Base-by-base conservation (phyloP, 2,329 filamentous ascomycete species). In the Tolypocladium tropicale region DNA sequence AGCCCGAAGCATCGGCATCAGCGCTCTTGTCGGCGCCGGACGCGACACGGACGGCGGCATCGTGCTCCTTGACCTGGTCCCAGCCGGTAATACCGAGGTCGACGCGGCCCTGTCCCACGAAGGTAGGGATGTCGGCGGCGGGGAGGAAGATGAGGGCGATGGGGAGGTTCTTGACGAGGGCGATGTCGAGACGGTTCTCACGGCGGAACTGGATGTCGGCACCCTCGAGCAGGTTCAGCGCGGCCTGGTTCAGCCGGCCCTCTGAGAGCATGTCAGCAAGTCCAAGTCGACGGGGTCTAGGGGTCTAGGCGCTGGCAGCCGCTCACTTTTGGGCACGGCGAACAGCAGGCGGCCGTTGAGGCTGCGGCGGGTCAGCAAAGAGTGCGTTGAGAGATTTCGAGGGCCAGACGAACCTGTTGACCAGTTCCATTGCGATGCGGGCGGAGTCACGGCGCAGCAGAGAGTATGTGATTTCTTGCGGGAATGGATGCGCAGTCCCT, bases 71-170 rank as follows among this genome's bases (percentile, higher is more conserved):
- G 52, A 97, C 90, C 68, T 96, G 91, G 70, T 99, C 94, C 66
- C 84, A 83, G 53, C 94, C 94, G 0, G 94, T 97, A 69, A 99
- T 99, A 60, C 94, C 94, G 18, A 99, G 79, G 68, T 96, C 92
- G 52, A 96, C 90, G 60, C 87, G 86, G 57, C 94, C 94, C 74
- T 97, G 92, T 56, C 93, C 93, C 52, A 99, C 92, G 68, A 97
- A 97, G 41, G 91, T 96, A 6, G 94, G 94, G 68, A 99, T 99
- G 71, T 99, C 94, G 63, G 91, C 92, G 39, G 93, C 94, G 33
- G 94, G 94, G 30, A 99, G 88, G 78, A 99, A 99, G 68, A 99
- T 86, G 58, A 99, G 88, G 18, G 94, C 94, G 65, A 99, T 90
- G 37, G 89, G 90, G 32, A 94, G 84, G 75, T 99, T 99, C 79